Conservation (phyloP, 2,329 filamentous ascomycete species). For the Beauveria caledonica region DNA sequence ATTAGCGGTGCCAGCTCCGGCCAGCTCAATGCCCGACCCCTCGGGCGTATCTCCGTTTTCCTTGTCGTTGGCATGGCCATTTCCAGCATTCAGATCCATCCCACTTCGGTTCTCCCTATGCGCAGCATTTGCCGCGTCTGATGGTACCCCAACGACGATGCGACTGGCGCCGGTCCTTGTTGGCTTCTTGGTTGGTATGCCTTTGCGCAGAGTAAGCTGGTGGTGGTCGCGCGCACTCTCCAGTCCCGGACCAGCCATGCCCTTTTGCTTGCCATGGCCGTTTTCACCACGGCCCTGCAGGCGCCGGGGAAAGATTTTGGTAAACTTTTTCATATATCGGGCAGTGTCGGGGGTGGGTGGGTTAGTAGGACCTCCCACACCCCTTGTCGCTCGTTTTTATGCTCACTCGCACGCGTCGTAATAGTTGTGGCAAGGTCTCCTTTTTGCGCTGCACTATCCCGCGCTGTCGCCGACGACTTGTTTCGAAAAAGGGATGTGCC, state of each 20-base stretch:
- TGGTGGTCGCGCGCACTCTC: conserved; percentile 24
- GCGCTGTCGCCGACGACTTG: not conserved
- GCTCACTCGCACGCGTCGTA: not conserved
- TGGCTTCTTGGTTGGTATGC: conserved; percentile 14
- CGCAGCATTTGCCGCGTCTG: conserved; percentile 10
- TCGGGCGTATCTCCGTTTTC: not conserved
- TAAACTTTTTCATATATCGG: conserved; percentile 28
- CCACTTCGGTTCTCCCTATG: conserved; percentile 4
- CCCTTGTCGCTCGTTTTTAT: not conserved
- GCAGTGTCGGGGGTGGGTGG: not conserved
- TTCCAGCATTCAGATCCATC: not conserved
- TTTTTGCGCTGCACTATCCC: not conserved
- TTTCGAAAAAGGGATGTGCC: not conserved
- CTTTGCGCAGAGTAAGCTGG: conserved; percentile 23
- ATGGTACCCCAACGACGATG: conserved; percentile 17
- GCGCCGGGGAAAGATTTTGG: conserved; percentile 27
- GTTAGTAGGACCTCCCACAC: not conserved
- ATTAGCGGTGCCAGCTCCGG: not conserved
- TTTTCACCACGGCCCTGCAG: conserved; percentile 20
- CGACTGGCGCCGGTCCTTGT: conserved; percentile 22
- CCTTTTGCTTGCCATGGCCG: conserved; percentile 11
- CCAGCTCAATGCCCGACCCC: not conserved
- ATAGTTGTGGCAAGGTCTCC: not conserved
- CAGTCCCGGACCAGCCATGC: conserved; percentile 11
- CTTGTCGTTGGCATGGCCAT: not conserved